A percentile compares a stretch with the other conserved stretches of the same genome.
Conservation (phyloP, 768 basidiomycete genomes). For the Hydnomerulius pinastri region DNA sequence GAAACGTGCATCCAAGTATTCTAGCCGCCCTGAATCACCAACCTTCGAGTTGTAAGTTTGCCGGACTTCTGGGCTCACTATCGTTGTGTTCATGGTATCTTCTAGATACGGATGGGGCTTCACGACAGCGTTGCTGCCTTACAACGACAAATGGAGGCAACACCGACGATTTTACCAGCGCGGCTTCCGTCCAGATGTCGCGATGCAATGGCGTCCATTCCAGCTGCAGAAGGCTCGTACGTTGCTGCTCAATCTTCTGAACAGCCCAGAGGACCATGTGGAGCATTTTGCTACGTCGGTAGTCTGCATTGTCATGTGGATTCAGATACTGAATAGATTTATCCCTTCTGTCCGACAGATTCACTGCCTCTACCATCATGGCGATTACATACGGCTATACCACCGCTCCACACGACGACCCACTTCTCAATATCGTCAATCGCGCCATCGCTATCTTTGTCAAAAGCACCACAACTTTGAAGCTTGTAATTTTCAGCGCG, state of each 20-base stretch:
- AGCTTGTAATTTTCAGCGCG: not conserved
- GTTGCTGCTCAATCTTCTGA: slow-evolving; percentile 27
- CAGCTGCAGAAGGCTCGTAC: slow-evolving; percentile 31
- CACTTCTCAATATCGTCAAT: slow-evolving; percentile 1
- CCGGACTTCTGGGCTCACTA: no score
- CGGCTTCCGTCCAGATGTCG: slow-evolving; percentile 27
- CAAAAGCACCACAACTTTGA: not conserved
- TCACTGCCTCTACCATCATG: slow-evolving; percentile 10
- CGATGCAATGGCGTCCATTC: slow-evolving; percentile 26
- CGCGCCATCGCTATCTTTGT: slow-evolving; percentile 1
- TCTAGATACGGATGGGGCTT: slow-evolving; percentile 21
- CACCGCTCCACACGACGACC: slow-evolving; percentile 1
- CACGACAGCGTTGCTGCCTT: slow-evolving; percentile 30
- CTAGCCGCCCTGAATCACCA: not conserved
- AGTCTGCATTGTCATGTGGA: not conserved
- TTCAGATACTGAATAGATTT: not conserved
- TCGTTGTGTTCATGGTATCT: not conserved
- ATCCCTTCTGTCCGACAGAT: not conserved
- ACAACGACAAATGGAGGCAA: slow-evolving; percentile 33
- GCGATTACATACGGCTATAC: slow-evolving; percentile 7
- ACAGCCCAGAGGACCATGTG: slow-evolving; percentile 16
- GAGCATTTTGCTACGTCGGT: slow-evolving; percentile 17
- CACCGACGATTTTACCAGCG: slow-evolving; percentile 35
- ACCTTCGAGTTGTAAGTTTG: not conserved
- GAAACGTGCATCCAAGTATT: not conserved